Base-by-base conservation (phyloP, 805 yeast genomes). In the Starmerella davenportii region DNA sequence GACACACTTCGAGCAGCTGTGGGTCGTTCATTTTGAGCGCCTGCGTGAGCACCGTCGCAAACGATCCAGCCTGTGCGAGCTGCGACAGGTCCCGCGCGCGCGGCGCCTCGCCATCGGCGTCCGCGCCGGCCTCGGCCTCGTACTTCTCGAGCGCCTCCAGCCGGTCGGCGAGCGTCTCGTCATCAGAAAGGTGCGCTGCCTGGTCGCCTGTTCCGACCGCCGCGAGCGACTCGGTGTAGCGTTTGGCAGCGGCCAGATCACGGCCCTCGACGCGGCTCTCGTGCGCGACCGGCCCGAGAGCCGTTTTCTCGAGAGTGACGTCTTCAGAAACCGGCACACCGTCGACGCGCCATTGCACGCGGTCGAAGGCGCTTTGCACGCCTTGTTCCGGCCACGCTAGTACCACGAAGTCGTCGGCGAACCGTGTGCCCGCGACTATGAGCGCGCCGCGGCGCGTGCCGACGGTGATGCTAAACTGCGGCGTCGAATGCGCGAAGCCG, bases 1-100 rank as follows among this genome's bases (percentile, higher is more conserved):
- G 65, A 11, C 93, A 93, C 2, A 81, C 72, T 56, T 90, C 96
- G 44, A 90, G 65, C 40, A 90, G 63, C 8, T 90, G 63, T 51
- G 76, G 84, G 55, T 90, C 99, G 51, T 79, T 80, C 17, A 92
- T 75, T 50, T 72, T 75, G 44, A 90, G 65, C 0, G 98, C 87
- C 61, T 90, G 98, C 13, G 85, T 65, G 34, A 90, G 64, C n/a
- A 90, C 72, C 1, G 79, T 74, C 1, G 94, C 72, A 43, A 85
- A 69, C 1, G 94, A 73, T 37, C 90, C 93, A 4, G 79, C 71
- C 7, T 73, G 68, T 17, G 74, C 43, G 23, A 54, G 70, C 44
- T 69, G 68, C 42, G 62, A 62, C 34, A 41, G 30, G 4, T 43
- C 47, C 25, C 41, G 36, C 5, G 40, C 32, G 7, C 43, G 27